Evolutionary conservation across 2,329 filamentous ascomycete species (phyloP).

Genomic region (Colletotrichum liaoningense): DNA sequence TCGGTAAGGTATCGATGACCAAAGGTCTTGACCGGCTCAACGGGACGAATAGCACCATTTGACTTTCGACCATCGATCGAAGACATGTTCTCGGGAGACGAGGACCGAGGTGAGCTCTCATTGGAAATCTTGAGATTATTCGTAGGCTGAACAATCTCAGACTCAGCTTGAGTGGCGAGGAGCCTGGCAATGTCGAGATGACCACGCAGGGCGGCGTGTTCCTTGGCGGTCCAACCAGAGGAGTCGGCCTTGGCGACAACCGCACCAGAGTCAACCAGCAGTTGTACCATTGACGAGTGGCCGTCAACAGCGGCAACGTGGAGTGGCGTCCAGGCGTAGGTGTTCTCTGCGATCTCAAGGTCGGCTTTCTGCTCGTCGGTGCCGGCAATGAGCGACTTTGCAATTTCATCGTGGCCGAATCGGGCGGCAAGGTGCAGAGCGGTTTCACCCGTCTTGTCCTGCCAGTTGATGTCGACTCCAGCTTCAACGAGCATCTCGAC

Average conservation of each 20-base stretch:
- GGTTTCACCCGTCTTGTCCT: slow-evolving; percentile 89
- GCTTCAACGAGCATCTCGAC: slow-evolving; percentile 90
- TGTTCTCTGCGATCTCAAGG: slow-evolving; percentile 81
- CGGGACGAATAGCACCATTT: slow-evolving; percentile 60
- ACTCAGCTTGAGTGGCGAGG: slow-evolving; percentile 65
- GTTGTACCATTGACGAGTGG: slow-evolving; percentile 77
- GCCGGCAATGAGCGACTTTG: slow-evolving; percentile 78
- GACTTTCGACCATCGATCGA: slow-evolving; percentile 73
- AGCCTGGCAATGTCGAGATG: slow-evolving; percentile 84
- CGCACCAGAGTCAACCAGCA: slow-evolving; percentile 83
- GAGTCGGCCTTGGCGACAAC: slow-evolving; percentile 81
- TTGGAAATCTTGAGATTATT: slow-evolving; percentile 43
- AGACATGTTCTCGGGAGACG: slow-evolving; percentile 48
- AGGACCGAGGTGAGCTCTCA: slow-evolving; percentile 31
- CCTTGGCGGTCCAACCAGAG: slow-evolving; percentile 93
- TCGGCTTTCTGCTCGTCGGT: slow-evolving; percentile 78
- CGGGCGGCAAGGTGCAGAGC: slow-evolving; percentile 92
- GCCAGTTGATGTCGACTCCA: slow-evolving; percentile 93
- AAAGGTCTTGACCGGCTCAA: slow-evolving; percentile 92
- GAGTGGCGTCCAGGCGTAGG: slow-evolving; percentile 94
- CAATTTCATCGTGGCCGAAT: slow-evolving; percentile 86
- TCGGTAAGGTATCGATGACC: slow-evolving; percentile 94
- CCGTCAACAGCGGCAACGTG: slow-evolving; percentile 94
- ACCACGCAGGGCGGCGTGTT: slow-evolving; percentile 91
- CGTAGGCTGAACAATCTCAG: slow-evolving; percentile 38